Evolutionary conservation across 1,139 yeast species (phyloP), one percentile per base, ranked within the genome.

Genomic region (Sugiyamaella japonica): DNA sequence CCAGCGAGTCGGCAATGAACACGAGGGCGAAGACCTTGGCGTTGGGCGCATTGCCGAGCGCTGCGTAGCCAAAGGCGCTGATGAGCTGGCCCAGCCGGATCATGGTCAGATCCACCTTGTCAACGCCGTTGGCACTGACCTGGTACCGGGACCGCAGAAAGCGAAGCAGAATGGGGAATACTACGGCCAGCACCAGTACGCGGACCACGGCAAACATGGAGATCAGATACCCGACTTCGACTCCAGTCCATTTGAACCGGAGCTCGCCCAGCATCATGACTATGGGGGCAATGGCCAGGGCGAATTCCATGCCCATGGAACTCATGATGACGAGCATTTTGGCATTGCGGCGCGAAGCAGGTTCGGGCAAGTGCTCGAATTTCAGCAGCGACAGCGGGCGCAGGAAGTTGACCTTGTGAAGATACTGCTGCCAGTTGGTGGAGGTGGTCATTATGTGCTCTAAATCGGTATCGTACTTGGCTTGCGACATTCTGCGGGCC

Each of bases 241-340:
- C 77, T 17, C 88, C 77, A 1, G 73, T 71, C 89, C 95, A 85
- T 20, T 76, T 63, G 67, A 82, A 87, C 42, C 65, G 67, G 64
- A 76, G 82, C 31, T 85, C 80, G 0, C 85, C 80, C 63, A 81
- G 87, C 32, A 88, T 71, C 1, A 85, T 68, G 15, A 80, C 59
- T 0, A 84, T 70, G 20, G 80, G 79, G 8, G 78, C 77, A 28
- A 70, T 55, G 1, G 76, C 74, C 12, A 70, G 60, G 1, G 70
- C 65, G 32, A 68, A 49, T 47, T 65, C 68, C 28, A 77, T 58
- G 1, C 81, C 75, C 7, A 71, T 56, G 2, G 75, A 71, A 25
- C 76, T 59, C 48, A 80, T 69, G 1, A 69, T 31, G 0, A 85
- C 72, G 31, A 88, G 67, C 0, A 78, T 58, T 58, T 76, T 79